phyloP scores from a whole-genome alignment of 108 stramenopile species.

The Nitzschia palea region DNA sequence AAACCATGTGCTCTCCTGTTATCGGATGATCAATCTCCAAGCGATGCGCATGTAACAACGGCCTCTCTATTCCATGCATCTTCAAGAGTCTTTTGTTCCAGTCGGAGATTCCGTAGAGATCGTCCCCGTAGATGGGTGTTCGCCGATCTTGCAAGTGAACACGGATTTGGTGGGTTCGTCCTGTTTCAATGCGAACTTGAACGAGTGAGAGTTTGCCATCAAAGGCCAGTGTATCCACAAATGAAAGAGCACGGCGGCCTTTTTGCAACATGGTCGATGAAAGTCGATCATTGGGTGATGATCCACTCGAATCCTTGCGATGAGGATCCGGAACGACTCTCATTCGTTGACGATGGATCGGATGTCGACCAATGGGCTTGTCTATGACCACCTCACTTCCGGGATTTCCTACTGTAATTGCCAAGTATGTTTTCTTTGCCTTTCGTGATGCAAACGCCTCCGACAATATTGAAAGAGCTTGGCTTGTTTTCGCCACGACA shows the following conservation, averaged over 20 bases:
- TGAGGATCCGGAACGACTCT: slow-evolving; percentile 85
- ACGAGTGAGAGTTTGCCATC: slow-evolving; percentile 91
- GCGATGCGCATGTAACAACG: slow-evolving; percentile 87
- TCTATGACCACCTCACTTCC: slow-evolving; percentile 81
- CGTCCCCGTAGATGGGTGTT: slow-evolving; percentile 95
- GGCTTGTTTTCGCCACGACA: slow-evolving; percentile 92
- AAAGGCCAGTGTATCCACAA: slow-evolving; percentile 55
- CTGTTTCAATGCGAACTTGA: slow-evolving; percentile 91
- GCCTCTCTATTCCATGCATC: slow-evolving; percentile 76
- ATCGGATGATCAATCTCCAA: slow-evolving; percentile 89
- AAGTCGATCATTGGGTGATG: slow-evolving; percentile 32
- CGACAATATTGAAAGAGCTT: slow-evolving; percentile 76
- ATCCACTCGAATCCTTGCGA: slow-evolving; percentile 29
- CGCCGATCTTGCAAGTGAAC: slow-evolving; percentile 93
- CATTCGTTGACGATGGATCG: slow-evolving; percentile 92
- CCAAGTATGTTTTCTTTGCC: slow-evolving; percentile 89
- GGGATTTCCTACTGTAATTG: slow-evolving; percentile 87
- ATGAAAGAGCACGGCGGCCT: slow-evolving; percentile 82
- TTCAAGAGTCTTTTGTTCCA: slow-evolving; percentile 83
- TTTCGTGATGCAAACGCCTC: slow-evolving; percentile 79
- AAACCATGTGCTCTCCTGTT: slow-evolving; percentile 77
- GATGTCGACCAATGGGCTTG: slow-evolving; percentile 94
- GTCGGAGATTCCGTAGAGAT: slow-evolving; percentile 89
- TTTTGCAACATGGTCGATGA: slow-evolving; percentile 36
- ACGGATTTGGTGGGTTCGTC: slow-evolving; percentile 93